Base-by-base conservation (phyloP, 495 filamentous ascomycete species). In the Trichoderma asperelloides region DNA sequence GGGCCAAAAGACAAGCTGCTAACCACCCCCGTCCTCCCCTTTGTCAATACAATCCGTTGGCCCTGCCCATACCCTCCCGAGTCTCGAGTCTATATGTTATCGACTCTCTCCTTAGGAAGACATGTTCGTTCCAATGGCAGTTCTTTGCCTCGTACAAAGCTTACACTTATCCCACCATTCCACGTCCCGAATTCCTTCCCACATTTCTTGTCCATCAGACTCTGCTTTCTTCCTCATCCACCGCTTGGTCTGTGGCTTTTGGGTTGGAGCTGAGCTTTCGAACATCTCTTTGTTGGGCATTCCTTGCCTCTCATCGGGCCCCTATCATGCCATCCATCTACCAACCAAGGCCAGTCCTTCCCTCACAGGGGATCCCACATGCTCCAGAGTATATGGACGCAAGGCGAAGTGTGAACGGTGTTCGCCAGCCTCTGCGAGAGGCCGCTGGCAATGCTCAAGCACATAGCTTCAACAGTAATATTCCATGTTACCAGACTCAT, bases 391-490 rank as follows among this genome's bases (percentile, higher is more conserved):
- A 73, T 68, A 66, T 71, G 37, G 74, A 74, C 67, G 15, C 62
- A 71, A 75, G 66, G 67, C 62, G 40, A 71, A 75, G 18, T 72
- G 74, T 66, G 71, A 13, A 69, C 66, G 57, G 57, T 73, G 41
- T 23, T 43, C 27, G 64, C 66, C 75, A 82, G 65, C 82, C 83
- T 49, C 77, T 86, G 28, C 70, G 76, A 55, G 77, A 82, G 73
- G 79, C 81, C 33, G 80, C 78, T 6, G 82, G 80, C 49, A 86
- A 85, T 71, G 71, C 78, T 27, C 80, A 82, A 69, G 70, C 76
- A 40, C 74, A 77, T 71, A 75, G 47, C 68, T 73, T 81, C 66
- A 75, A 74, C 62, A 71, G 73, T 66, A 70, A 76, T 37, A 69
- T 73, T 37, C 66, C 71, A 21, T 77, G 77, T 71, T 75, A 79